phyloP scores from a whole-genome alignment of 495 filamentous ascomycete genomes.

The Neurospora sp. region DNA sequence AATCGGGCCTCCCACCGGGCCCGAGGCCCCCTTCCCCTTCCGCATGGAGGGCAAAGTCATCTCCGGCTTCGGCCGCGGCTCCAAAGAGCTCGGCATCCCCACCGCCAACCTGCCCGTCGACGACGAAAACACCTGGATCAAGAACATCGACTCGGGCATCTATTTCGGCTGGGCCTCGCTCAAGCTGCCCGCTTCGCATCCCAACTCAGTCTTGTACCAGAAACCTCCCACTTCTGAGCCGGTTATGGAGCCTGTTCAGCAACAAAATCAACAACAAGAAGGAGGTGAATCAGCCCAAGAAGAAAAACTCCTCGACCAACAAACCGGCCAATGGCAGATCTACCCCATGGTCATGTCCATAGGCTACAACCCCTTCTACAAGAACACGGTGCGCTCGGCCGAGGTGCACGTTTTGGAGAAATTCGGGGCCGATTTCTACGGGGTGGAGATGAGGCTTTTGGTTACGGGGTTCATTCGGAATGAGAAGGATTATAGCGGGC shows the following conservation, averaged over 20 bases:
- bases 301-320: background rate
- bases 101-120: slow-evolving; percentile 92
- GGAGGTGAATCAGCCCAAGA: background rate
- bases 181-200: slow-evolving; percentile 35
- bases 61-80: slow-evolving; percentile 87
- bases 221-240: slow-evolving; percentile 9
- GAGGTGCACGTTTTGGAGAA: slow-evolving; percentile 85
- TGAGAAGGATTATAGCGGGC: slow-evolving; percentile 76
- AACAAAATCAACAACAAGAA: background rate
- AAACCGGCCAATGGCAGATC: slow-evolving; percentile 20
- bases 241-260: background rate
- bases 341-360: slow-evolving; percentile 90
- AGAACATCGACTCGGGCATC: slow-evolving; percentile 62
- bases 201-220: slow-evolving; percentile 16
- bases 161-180: slow-evolving; percentile 86
- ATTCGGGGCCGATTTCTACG: slow-evolving; percentile 77
- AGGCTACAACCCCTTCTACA: slow-evolving; percentile 93
- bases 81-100: slow-evolving; percentile 90
- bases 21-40: slow-evolving; percentile 69
- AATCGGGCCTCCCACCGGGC: slow-evolving; percentile 61
- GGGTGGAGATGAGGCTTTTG: slow-evolving; percentile 59
- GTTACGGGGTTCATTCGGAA: slow-evolving; percentile 82
- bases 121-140: slow-evolving; percentile 56
- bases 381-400: slow-evolving; percentile 69
- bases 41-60: slow-evolving; percentile 75